Evolutionary conservation across 208 protist species (phyloP).

Genomic region (Acanthamoeba castellanii): DNA sequence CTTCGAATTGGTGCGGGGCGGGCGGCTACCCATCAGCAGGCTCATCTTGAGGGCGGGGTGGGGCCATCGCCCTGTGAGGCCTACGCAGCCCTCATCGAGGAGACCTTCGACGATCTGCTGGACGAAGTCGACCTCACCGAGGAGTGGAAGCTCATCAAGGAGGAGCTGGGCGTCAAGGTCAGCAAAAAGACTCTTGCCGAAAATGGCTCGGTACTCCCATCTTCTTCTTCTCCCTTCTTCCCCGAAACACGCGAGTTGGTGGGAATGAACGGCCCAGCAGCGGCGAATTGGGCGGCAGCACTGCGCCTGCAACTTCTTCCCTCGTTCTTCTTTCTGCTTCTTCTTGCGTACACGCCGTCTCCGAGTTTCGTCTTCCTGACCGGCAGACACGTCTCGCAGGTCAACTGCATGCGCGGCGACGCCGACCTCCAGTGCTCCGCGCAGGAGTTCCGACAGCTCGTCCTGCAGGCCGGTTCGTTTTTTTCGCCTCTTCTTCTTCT

Average conservation of each 20-base stretch:
- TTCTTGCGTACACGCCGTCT: too few relatives aligned
- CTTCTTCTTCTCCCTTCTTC: neutral
- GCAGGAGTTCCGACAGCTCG: slow-evolving; percentile 25
- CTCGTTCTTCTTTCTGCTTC: neutral
- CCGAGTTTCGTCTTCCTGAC: too few relatives aligned
- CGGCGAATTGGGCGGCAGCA: neutral
- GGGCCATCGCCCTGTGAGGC: neutral
- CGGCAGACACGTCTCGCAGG: neutral
- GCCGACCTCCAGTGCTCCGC: neutral
- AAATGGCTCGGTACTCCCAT: neutral
- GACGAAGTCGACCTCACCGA: neutral
- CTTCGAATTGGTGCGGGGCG: too few relatives aligned
- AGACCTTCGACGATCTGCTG: neutral
- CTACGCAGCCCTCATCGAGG: neutral
- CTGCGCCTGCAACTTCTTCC: neutral
- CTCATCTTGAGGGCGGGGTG: neutral
- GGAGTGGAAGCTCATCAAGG: neutral
- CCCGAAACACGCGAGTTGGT: neutral
- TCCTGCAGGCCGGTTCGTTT: neutral
- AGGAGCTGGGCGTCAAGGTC: neutral
- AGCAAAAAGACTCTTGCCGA: neutral
- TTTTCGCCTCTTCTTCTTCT: neutral
- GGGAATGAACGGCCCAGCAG: neutral
- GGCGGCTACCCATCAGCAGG: too few relatives aligned
- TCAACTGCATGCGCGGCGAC: slow-evolving; percentile 30